phyloP scores from a whole-genome alignment of 1,139 yeast species.

The Blastobotrys serpentis region DNA sequence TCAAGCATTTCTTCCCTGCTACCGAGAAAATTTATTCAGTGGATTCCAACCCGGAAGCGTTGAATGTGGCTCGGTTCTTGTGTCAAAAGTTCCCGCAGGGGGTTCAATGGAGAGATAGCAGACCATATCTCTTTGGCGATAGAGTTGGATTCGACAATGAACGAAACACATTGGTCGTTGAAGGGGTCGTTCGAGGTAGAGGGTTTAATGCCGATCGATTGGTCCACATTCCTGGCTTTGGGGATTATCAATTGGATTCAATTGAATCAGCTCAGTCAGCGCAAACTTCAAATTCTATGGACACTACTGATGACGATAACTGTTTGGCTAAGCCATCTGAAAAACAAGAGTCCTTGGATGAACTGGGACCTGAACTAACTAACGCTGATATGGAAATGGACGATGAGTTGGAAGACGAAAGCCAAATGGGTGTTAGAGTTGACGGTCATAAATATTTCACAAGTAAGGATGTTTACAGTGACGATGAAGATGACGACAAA shows the following conservation, averaged over 20 bases:
- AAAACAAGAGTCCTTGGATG: conserved; percentile 64
- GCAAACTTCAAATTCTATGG: conserved; percentile 31
- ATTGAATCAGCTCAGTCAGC: conserved; percentile 39
- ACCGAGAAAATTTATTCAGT: conserved; percentile 75
- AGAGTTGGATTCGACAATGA: conserved; percentile 47
- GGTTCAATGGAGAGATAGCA: conserved; percentile 84
- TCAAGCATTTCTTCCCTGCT: conserved; percentile 86
- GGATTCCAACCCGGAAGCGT: conserved; percentile 64
- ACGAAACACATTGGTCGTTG: conserved; percentile 53
- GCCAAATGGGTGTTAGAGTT: conserved; percentile 59
- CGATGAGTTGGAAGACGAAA: conserved; percentile 42
- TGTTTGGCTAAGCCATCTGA: conserved; percentile 47
- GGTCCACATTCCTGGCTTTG: conserved; percentile 83
- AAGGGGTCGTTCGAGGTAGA: conserved; percentile 83
- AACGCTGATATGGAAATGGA: conserved; percentile 42
- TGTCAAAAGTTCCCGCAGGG: conserved; percentile 88
- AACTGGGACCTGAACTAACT: conserved; percentile 48
- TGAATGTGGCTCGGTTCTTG: conserved; percentile 67
- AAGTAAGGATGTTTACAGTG: conserved; percentile 38
- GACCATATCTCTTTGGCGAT: conserved; percentile 87
- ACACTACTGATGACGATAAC: conserved; percentile 37
- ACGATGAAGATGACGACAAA: conserved; percentile 29
- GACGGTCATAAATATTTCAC: conserved; percentile 66
- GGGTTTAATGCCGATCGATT: conserved; percentile 77
- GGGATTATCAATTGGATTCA: conserved; percentile 77